Conservation (phyloP, 1,284 basidiomycete genomes). For the Hortiboletus rubellus region DNA sequence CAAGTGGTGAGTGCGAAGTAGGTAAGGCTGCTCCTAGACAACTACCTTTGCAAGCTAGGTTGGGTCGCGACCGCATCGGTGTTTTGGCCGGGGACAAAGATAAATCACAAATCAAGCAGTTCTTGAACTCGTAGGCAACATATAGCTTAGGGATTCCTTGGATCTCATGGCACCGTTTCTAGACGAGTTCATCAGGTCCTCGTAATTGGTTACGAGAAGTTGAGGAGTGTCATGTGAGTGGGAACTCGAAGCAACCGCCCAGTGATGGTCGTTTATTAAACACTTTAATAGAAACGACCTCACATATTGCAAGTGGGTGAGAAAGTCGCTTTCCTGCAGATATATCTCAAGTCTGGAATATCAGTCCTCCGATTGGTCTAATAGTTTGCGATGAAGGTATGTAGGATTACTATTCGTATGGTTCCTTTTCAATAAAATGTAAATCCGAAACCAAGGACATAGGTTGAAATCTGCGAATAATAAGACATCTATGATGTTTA, state of each 20-base stretch:
- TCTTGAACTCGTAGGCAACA: constrained; percentile 64
- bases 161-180: constrained; percentile 5
- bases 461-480: constrained; percentile 90
- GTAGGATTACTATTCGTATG: constrained; percentile 5
- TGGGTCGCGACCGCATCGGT: constrained; percentile 79
- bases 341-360: not conserved
- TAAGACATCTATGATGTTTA: constrained; percentile 91
- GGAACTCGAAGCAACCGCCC: not conserved
- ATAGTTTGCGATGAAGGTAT: constrained; percentile 95
- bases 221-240: constrained; percentile 75
- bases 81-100: constrained; percentile 83
- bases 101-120: constrained; percentile 68
- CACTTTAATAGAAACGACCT: constrained; percentile 51
- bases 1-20: constrained; percentile 68
- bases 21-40: not conserved
- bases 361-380: constrained; percentile 84
- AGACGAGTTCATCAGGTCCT: constrained; percentile 83
- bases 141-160: not conserved
- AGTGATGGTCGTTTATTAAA: constrained; percentile 5
- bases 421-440: not conserved
- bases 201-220: constrained; percentile 94
- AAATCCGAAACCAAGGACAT: constrained; percentile 60
- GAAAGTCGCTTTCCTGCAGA: not conserved
- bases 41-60: constrained; percentile 39
- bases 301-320: constrained; percentile 59